A percentile compares a stretch with the other conserved stretches of the same genome.
Conservation (phyloP, 2,329 filamentous ascomycete genomes). For the Botrytis galanthina region DNA sequence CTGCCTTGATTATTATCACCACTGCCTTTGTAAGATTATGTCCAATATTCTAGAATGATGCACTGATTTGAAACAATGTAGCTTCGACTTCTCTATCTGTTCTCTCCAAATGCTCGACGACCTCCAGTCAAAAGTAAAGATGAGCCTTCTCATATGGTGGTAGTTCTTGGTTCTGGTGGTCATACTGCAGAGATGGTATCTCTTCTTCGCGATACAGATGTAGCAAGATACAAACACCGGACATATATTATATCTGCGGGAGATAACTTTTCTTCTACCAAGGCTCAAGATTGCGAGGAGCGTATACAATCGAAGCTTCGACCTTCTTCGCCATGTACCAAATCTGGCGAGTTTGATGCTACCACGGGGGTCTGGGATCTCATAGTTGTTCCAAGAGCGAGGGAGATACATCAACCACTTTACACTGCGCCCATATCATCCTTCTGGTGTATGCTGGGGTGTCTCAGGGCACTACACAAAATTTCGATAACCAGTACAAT, state of each 20-base stretch:
- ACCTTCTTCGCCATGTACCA: constrained; percentile 16
- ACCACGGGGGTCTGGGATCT: constrained; percentile 42
- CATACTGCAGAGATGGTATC: constrained; percentile 94
- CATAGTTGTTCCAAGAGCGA: constrained; percentile 70
- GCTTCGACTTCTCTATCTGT: constrained; percentile 37
- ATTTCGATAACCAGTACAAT: constrained; percentile 33
- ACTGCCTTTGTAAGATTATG: constrained; percentile 31
- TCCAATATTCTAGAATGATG: neutral
- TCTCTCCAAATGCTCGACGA: constrained; percentile 27
- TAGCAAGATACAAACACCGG: constrained; percentile 57
- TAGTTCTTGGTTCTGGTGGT: constrained; percentile 88
- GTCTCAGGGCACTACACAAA: constrained; percentile 54
- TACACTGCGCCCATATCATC: constrained; percentile 69
- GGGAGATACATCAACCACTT: constrained; percentile 78
- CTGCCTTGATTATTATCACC: constrained; percentile 29
- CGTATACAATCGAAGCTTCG: constrained; percentile 34
- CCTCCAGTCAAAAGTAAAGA: constrained; percentile 31
- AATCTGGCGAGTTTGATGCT: constrained; percentile 24
- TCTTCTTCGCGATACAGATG: constrained; percentile 65
- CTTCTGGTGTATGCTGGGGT: constrained; percentile 61
- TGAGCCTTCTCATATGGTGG: constrained; percentile 59
- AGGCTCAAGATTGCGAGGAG: constrained; percentile 63
- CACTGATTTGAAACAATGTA: constrained; percentile 21
- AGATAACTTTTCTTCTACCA: constrained; percentile 67
- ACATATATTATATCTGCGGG: constrained; percentile 76